Conservation (phyloP, 768 basidiomycete genomes). For the Paxillus ammoniavirescens region DNA sequence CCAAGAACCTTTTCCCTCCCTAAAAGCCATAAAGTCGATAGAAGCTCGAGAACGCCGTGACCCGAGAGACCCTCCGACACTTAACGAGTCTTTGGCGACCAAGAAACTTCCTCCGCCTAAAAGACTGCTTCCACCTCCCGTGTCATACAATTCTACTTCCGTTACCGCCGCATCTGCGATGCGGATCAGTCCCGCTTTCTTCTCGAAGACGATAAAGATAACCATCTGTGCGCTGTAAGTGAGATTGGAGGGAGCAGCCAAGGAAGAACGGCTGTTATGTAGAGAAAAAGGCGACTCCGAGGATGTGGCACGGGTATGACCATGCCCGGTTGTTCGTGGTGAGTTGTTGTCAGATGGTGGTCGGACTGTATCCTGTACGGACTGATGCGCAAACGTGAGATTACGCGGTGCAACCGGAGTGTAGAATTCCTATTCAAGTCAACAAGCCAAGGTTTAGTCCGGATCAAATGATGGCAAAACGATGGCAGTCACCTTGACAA, state of each 20-base stretch:
- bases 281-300: slow-evolving; percentile 35
- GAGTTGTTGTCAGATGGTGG: slow-evolving; percentile 41
- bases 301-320: slow-evolving; percentile 45
- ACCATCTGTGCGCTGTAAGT: slow-evolving; percentile 71
- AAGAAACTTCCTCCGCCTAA: slow-evolving; percentile 21
- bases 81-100: slow-evolving; percentile 22
- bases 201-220: slow-evolving; percentile 84
- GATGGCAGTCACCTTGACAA: slow-evolving; percentile 59
- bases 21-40: slow-evolving; percentile 42
- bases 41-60: slow-evolving; percentile 40
- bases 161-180: slow-evolving; percentile 77
- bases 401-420: slow-evolving; percentile 67
- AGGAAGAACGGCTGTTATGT: slow-evolving; percentile 23
- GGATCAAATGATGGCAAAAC: background rate
- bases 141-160: slow-evolving; percentile 65
- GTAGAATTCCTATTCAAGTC: slow-evolving; percentile 68
- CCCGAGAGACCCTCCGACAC: slow-evolving; percentile 21
- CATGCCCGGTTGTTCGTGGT: slow-evolving; percentile 20
- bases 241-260: slow-evolving; percentile 32
- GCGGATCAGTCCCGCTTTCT: slow-evolving; percentile 83
- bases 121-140: slow-evolving; percentile 9
- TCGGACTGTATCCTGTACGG: slow-evolving; percentile 50
- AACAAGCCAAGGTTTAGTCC: background rate
- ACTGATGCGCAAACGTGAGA: slow-evolving; percentile 70
- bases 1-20: slow-evolving; percentile 31